Base-by-base conservation (phyloP, 306 rosid genomes). In the Citrullus amarus region DNA sequence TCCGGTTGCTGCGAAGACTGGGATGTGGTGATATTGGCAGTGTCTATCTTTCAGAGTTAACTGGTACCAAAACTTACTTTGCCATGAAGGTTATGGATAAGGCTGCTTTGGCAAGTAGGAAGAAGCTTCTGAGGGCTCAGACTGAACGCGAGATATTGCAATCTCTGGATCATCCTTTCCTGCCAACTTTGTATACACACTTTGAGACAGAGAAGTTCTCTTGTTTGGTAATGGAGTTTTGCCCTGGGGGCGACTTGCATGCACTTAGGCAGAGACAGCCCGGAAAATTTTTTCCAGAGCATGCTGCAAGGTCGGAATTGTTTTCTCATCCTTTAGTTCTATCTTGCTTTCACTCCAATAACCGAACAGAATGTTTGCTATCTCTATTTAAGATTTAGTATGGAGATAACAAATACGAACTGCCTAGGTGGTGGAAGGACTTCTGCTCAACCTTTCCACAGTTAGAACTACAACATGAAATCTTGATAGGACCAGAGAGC, bases 31-130 rank as follows among this genome's bases (percentile, higher is more conserved):
- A 95, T 80, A 92, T 92, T 78, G 98, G 98, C 43, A 87, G 91
- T 68, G 98, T 92, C 41, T 86, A 91, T 87, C 88, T 95, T 30
- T 88, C 97, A 0, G 98, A 95, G 81, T 84, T 95, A 83, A 86
- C 82, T 20, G 93, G 96, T 81, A 91, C 97, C 41, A 86, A 86
- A 80, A 87, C 96, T 77, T 87, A 81, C 83, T 95, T 95, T 76
- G 98, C 98, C n/a, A 95, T 95, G 97, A 95, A 95, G 86, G 87
- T 95, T 44, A 95, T 95, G 98, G 87, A 95, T 83, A 95, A 95
- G 84, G 87, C 86, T 2, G 91, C 84, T 68, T 84, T 95, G 83
- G 94, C 89, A 0, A 84, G 86, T 80, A 90, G 98, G 75, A 95
- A 95, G 85, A 95, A 92, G 84, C 98, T 92, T 78, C 83, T 84